Base-by-base conservation (phyloP, 208 protist species). In the Trypanosoma platydactyli region DNA sequence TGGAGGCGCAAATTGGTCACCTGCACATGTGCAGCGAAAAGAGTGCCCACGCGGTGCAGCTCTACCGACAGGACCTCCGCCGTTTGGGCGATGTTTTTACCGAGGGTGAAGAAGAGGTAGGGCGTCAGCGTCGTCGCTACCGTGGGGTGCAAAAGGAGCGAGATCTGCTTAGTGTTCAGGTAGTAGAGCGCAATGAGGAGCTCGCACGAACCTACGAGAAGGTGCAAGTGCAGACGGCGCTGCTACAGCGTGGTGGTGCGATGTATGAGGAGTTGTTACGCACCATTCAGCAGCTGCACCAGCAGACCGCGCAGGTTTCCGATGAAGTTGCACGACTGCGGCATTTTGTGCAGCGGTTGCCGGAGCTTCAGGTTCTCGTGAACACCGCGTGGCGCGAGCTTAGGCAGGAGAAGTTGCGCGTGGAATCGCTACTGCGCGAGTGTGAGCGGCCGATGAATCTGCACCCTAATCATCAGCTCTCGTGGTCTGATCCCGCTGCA, bases 161-260 rank as follows among this genome's bases (percentile, higher is more conserved):
- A 29, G 96, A 99, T 70, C 83, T 98, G 15, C 81, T 99, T 5
- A 77, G 80, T 45, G 83, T 81, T 38, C 92, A 99, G 70, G 84
- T 98, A n/a, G 97, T 99, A 45, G 64, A 91, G 50, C 81, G 97
- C 27, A 92, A 98, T 51, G 88, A 96, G 70, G 97, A 99, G 80
- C 82, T 99, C 16, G 82, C 86, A 49, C 54, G 81, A 49, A 71
- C 99, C 11, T 99, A 99, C 76, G 97, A 99, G 63, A 97, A 97
- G 69, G 92, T 99, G n/a, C 94, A 91, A 64, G 94, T 98, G 22
- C 94, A 99, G 68, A 79, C 97, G 73, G 77, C 84, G 15, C 89
- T 91, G 30, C 80, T 99, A 5, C 77, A 86, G 63, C 98, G 98
- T 60, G 96, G 97, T 45, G 97, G 98, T 76, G 65, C 76, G 15